Conservation (phyloP, 2,329 filamentous ascomycete species). For the Daldinia sp. region DNA sequence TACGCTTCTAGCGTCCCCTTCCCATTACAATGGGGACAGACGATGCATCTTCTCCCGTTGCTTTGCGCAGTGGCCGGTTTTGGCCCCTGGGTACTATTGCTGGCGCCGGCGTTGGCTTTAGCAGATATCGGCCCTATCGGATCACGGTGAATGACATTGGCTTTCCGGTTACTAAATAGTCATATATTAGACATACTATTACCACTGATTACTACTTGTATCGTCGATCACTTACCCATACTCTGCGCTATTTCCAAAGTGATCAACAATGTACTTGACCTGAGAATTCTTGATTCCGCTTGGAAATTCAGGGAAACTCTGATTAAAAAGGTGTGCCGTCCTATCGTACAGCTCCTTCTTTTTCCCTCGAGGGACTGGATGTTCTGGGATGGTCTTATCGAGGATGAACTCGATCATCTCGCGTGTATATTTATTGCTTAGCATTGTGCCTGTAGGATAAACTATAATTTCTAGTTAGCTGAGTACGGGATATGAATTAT, state of each 20-base stretch:
- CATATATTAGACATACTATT: not conserved
- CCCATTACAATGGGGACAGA: slow-evolving; percentile 18
- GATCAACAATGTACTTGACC: slow-evolving; percentile 23
- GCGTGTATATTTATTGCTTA: not conserved
- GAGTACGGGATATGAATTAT: not conserved
- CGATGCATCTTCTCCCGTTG: not conserved
- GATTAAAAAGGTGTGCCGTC: slow-evolving; percentile 8
- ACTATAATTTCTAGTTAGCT: not conserved
- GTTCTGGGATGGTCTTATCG: slow-evolving; percentile 6
- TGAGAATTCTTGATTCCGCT: not conserved
- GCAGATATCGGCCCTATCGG: too few relatives aligned
- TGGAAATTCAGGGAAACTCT: not conserved
- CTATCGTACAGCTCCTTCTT: not conserved
- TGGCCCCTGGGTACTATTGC: not conserved
- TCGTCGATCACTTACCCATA: slow-evolving; percentile 18
- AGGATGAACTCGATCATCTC: slow-evolving; percentile 22
- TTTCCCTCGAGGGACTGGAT: slow-evolving; percentile 9
- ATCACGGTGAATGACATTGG: slow-evolving; percentile 6
- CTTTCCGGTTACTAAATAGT: slow-evolving; percentile 17
- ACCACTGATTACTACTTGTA: not conserved
- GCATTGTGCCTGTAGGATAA: not conserved
- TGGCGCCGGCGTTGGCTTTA: not conserved
- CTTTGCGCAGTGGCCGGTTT: not conserved
- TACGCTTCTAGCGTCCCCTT: slow-evolving; percentile 2
- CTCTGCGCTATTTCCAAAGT: slow-evolving; percentile 14